A percentile compares a stretch with the other conserved stretches of the same genome.
Conservation (phyloP, 164 flowering plant species). For the Vitis riparia region DNA sequence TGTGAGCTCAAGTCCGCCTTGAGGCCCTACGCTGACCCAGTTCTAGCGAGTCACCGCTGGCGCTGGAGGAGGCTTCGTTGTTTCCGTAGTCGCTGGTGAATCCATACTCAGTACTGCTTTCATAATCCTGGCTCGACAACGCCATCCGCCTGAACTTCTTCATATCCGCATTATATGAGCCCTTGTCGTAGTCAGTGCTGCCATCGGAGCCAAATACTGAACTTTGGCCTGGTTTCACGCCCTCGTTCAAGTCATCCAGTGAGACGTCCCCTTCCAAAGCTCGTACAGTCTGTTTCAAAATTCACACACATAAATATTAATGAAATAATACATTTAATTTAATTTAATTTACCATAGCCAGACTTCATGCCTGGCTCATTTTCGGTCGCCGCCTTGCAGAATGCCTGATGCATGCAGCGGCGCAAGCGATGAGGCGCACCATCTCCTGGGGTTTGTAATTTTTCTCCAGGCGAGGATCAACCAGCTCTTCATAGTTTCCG, state of each 20-base stretch:
- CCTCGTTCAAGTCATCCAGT: slow-evolving; percentile 54
- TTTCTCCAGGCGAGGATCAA: slow-evolving; percentile 55
- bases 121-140: slow-evolving; percentile 26
- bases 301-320: background rate
- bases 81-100: slow-evolving; percentile 42
- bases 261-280: slow-evolving; percentile 76
- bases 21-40: background rate
- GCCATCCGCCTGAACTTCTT: slow-evolving; percentile 35
- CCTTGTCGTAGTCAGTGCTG: slow-evolving; percentile 32
- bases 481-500: slow-evolving; percentile 45
- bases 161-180: slow-evolving; percentile 41
- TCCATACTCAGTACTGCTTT: slow-evolving; percentile 46
- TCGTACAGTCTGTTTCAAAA: slow-evolving; percentile 53
- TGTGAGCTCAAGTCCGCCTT: too few relatives aligned
- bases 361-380: slow-evolving; percentile 68
- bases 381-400: slow-evolving; percentile 70
- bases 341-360: too few relatives aligned
- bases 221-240: slow-evolving; percentile 32
- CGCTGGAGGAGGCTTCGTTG: slow-evolving; percentile 33
- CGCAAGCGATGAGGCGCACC: slow-evolving; percentile 65
- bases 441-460: slow-evolving; percentile 50
- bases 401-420: slow-evolving; percentile 60
- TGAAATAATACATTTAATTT: background rate
- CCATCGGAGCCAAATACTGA: slow-evolving; percentile 20
- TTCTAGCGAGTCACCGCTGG: slow-evolving; percentile 25